Evolutionary conservation across 2,329 filamentous ascomycete genomes (phyloP).

Genomic region (Lojkania enalia): DNA sequence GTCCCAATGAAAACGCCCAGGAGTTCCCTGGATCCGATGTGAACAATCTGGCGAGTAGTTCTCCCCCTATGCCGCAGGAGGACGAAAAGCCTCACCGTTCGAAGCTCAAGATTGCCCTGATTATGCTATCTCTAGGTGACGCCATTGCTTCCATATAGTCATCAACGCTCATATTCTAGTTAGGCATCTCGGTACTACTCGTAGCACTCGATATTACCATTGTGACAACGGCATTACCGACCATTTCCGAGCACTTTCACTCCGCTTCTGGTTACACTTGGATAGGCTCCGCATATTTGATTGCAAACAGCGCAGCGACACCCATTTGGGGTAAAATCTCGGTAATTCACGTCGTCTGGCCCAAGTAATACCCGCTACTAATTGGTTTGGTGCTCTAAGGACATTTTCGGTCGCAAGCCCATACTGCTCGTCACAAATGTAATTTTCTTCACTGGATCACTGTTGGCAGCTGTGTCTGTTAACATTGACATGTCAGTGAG

Average conservation of each 20-base stretch:
- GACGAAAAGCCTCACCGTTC: constrained; percentile 39
- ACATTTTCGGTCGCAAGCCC: constrained; percentile 67
- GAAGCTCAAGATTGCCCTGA: constrained; percentile 50
- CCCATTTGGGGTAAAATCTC: constrained; percentile 66
- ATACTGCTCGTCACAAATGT: constrained; percentile 63
- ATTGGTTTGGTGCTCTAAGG: neutral
- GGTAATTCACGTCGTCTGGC: constrained; percentile 59
- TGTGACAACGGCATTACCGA: constrained; percentile 64
- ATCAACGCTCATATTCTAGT: no score
- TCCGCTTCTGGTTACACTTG: constrained; percentile 56
- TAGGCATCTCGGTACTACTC: constrained; percentile 60
- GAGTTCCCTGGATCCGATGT: neutral
- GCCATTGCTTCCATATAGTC: no score
- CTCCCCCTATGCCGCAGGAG: constrained; percentile 21
- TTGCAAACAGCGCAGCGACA: constrained; percentile 55
- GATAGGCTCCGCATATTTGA: constrained; percentile 57
- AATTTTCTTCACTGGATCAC: constrained; percentile 64
- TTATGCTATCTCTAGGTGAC: constrained; percentile 56
- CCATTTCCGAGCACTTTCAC: constrained; percentile 59
- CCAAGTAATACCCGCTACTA: neutral
- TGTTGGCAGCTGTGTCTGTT: constrained; percentile 61
- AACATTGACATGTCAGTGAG: constrained; percentile 66
- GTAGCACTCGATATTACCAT: constrained; percentile 66
- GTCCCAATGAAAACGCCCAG: neutral
- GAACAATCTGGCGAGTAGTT: neutral